These are phyloP conservation scores for Chrysanthemum seticuspe DNA, from an alignment of 129 eudicot genomes.

Conservation along the genomic window DNA sequence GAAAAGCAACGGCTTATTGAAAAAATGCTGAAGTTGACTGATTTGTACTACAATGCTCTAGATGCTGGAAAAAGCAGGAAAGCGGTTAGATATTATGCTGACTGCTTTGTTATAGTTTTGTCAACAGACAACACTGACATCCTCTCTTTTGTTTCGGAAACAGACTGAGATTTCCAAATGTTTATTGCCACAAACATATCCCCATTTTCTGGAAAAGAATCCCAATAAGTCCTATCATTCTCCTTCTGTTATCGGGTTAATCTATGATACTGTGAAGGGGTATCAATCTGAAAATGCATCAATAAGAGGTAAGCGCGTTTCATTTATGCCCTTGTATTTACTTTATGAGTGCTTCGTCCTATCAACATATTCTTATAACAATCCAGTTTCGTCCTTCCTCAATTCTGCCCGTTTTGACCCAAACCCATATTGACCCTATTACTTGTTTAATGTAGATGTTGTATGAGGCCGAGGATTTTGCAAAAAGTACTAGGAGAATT, in stretches of 20 bases:
- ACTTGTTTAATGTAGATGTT: constrained; percentile 24
- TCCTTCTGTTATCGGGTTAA: constrained; percentile 61
- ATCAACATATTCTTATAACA: not conserved
- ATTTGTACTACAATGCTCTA: constrained; percentile 81
- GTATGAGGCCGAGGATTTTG: constrained; percentile 31
- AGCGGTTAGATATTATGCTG: constrained; percentile 34
- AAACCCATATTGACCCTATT: not conserved
- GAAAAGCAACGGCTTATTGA: constrained; percentile 27
- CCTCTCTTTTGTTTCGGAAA: constrained; percentile 14
- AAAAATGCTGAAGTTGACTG: constrained; percentile 48
- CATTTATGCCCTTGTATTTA: constrained; percentile 2
- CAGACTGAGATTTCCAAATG: constrained; percentile 51
- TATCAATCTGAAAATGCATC: constrained; percentile 27
- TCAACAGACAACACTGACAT: constrained; percentile 13
- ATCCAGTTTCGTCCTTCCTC: not conserved
- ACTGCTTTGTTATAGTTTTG: not conserved
- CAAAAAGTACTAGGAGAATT: constrained; percentile 35
- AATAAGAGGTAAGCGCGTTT: constrained; percentile 34
- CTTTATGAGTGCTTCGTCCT: not conserved
- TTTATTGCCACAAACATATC: constrained; percentile 42
- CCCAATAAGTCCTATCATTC: constrained; percentile 28
- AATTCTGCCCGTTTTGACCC: no score
- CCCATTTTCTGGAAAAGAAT: constrained; percentile 57
- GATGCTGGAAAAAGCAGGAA: constrained; percentile 91
- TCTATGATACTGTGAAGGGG: constrained; percentile 37